Evolutionary conservation across 768 basidiomycete genomes (phyloP).

Genomic region (Suillus clintonianus): DNA sequence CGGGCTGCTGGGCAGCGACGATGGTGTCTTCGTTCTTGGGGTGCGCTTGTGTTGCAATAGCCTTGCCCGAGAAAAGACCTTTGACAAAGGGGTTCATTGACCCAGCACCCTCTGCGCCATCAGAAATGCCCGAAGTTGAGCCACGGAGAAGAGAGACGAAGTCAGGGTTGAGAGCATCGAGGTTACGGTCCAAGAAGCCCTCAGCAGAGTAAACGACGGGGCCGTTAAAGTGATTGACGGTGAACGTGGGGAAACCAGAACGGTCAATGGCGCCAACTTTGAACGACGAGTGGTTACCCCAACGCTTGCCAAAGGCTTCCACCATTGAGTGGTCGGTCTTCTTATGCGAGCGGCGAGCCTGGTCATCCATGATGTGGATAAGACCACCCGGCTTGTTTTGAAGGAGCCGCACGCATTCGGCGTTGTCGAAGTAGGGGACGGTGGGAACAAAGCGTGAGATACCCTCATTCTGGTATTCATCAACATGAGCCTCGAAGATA

Average conservation of each 20-base stretch:
- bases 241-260: slow-evolving; percentile 83
- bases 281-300: slow-evolving; percentile 93
- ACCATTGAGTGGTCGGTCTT: slow-evolving; percentile 95
- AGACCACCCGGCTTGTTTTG: slow-evolving; percentile 88
- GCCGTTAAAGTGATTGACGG: slow-evolving; percentile 88
- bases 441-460: slow-evolving; percentile 69
- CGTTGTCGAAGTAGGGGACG: slow-evolving; percentile 85
- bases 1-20: slow-evolving; percentile 89
- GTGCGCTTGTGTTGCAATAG: slow-evolving; percentile 90
- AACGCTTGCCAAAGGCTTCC: slow-evolving; percentile 90
- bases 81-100: slow-evolving; percentile 92
- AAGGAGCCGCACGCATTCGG: slow-evolving; percentile 84
- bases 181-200: slow-evolving; percentile 84
- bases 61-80: slow-evolving; percentile 83
- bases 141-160: slow-evolving; percentile 90
- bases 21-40: slow-evolving; percentile 94
- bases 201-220: slow-evolving; percentile 92
- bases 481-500: slow-evolving; percentile 78
- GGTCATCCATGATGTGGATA: slow-evolving; percentile 97
- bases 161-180: slow-evolving; percentile 89
- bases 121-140: slow-evolving; percentile 30
- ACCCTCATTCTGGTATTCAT: slow-evolving; percentile 84
- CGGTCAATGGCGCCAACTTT: slow-evolving; percentile 77
- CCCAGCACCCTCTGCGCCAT: slow-evolving; percentile 67
- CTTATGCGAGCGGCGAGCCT: slow-evolving; percentile 81